Percentiles rank a stretch among this genome's conserved stretches.
Conservation (phyloP, 768 basidiomycete species). For the Fibroporia radiculosa region DNA sequence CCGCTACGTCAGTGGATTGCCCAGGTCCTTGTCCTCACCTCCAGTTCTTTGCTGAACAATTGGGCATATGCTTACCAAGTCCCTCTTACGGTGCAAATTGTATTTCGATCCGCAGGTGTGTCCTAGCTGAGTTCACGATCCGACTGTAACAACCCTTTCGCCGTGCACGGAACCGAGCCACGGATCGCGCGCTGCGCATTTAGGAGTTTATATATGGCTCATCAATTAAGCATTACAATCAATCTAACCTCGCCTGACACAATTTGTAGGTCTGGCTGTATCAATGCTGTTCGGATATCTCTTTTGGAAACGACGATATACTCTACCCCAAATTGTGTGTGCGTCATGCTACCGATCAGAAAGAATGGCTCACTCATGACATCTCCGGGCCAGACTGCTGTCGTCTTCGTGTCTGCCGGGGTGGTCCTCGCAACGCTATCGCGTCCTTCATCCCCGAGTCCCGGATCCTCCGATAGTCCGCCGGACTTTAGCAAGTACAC, state of each 20-base stretch:
- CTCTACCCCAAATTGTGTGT: constrained; percentile 48
- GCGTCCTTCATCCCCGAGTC: constrained; percentile 31
- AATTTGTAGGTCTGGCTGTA: constrained; percentile 64
- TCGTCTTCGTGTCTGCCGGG: constrained; percentile 59
- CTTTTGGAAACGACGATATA: constrained; percentile 53
- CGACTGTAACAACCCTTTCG: too few species aligned
- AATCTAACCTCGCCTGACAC: too few species aligned
- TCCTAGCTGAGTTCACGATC: constrained; percentile 3
- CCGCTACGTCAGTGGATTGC: constrained; percentile 60
- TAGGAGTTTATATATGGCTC: too few species aligned
- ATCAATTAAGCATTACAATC: too few species aligned
- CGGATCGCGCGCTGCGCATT: too few species aligned
- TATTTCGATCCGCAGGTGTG: constrained; percentile 77
- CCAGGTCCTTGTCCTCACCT: constrained; percentile 63
- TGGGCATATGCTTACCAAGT: constrained; percentile 74
- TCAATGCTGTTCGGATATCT: constrained; percentile 69
- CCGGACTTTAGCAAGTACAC: constrained; percentile 33
- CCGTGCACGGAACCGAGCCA: too few species aligned
- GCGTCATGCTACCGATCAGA: neutral
- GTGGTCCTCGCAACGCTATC: constrained; percentile 71
- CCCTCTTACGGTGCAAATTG: constrained; percentile 72
- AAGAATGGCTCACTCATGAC: neutral
- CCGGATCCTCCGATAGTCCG: constrained; percentile 10
- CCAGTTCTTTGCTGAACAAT: constrained; percentile 70
- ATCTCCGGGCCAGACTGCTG: constrained; percentile 40